Percentiles rank a stretch among this genome's conserved stretches.
These are phyloP conservation scores for Ceratocystis cubensis DNA, from an alignment of 2,329 filamentous ascomycete genomes.

Conservation along the genomic window DNA sequence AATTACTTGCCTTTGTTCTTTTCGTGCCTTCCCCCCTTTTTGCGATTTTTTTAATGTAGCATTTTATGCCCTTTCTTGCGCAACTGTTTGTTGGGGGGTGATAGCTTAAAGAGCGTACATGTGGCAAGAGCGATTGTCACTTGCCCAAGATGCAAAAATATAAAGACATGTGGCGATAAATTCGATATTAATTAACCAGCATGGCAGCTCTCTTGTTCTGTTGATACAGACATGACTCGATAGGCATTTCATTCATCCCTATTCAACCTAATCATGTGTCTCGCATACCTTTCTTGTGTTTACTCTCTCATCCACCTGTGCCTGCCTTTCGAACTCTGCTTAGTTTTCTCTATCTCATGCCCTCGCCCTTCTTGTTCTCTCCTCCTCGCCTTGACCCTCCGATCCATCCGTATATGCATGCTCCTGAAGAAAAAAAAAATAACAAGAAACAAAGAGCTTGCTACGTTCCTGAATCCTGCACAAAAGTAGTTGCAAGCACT, in stretches of 20 bases:
- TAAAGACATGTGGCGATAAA: not conserved
- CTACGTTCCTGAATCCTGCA: constrained; percentile 2
- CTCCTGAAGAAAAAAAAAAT: constrained; percentile 2
- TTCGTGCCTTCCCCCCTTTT: not conserved
- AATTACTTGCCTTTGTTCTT: not conserved
- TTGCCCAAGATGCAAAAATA: not conserved
- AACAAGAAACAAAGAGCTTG: not conserved
- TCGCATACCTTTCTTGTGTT: too few species aligned
- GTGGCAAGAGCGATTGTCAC: not conserved
- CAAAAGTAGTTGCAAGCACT: not conserved
- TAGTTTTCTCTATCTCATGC: not conserved
- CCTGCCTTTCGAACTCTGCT: not conserved
- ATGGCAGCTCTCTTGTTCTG: too few species aligned
- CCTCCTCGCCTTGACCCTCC: not conserved
- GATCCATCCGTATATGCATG: constrained; percentile 6
- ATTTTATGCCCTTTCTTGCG: not conserved
- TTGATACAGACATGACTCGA: too few species aligned
- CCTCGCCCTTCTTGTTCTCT: not conserved
- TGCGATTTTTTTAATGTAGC: not conserved
- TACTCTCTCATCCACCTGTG: not conserved
- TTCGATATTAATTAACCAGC: not conserved
- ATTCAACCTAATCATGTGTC: too few species aligned
- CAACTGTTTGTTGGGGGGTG: not conserved
- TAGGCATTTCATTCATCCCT: too few species aligned
- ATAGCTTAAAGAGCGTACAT: constrained; percentile 4